Conservation (phyloP, 257 asterid genomes). For the Solanum dulcamara region DNA sequence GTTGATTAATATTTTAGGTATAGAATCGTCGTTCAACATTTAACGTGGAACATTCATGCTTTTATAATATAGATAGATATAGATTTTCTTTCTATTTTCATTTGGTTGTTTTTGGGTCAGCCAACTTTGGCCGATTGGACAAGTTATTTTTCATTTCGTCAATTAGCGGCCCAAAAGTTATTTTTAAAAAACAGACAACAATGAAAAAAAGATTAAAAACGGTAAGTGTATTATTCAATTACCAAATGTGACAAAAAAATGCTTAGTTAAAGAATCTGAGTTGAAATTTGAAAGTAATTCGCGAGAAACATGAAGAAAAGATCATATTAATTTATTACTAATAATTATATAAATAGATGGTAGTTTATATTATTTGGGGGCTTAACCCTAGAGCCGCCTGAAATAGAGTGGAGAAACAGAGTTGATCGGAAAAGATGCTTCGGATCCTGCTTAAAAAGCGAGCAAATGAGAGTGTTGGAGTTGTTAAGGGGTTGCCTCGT, state of each 20-base stretch:
- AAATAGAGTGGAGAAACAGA: not conserved
- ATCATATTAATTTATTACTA: not conserved
- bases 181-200: not conserved
- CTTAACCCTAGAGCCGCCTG: not conserved
- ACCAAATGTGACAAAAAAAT: not conserved
- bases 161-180: not conserved
- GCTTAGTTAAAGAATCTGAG: not conserved
- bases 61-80: not conserved
- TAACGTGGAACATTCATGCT: not conserved
- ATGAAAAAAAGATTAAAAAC: not conserved
- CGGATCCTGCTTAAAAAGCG: slow-evolving; percentile 94
- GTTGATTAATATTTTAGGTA: not conserved
- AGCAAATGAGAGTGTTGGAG: slow-evolving; percentile 52
- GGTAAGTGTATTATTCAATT: not conserved
- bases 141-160: not conserved
- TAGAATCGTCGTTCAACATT: not conserved
- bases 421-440: slow-evolving; percentile 36
- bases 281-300: not conserved
- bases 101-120: not conserved
- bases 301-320: not conserved
- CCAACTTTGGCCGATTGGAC: not conserved
- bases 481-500: slow-evolving; percentile 33
- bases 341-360: not conserved
- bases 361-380: not conserved
- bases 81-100: not conserved